Evolutionary conservation across 2,329 filamentous ascomycete species (phyloP), one percentile per base, ranked within the genome.

Genomic region (Fusarium beomiforme): DNA sequence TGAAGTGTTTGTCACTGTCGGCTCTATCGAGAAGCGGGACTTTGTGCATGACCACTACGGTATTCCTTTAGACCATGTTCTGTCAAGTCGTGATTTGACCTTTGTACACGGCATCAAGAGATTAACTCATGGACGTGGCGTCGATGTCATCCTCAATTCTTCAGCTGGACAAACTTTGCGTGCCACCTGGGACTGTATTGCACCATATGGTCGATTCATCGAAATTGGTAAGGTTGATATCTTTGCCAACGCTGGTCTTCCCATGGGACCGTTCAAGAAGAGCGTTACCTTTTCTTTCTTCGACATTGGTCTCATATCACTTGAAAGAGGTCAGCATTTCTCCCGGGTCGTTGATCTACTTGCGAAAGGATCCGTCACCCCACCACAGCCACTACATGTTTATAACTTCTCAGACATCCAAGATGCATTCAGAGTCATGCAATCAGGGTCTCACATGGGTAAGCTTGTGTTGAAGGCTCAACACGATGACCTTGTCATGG

Each of bases 171-270:
- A 80, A 13, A 24, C 72, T 2, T 62, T 82, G 2, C 71, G 69
- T 8, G 73, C 75, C 3, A 76, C 78, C 1, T 81, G 77, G 78
- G 60, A 77, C 19, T 80, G 76, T 37, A 64, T 83, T 8, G 78
- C 81, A 5, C 56, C 59, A 1, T 77, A 76, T 50, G 80, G 81
- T 0, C 69, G 74, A 4, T 80, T 82, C 36, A 57, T 83, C 2
- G 81, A 83, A 63, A 77, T 82, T 23, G 79, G 79, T 10, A 78
- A 77, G 59, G 67, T 70, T 9, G 79, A 81, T 50, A 78, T 81
- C 24, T 54, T 56, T 6, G 57, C 53, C 42, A 71, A 67, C 37
- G 61, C 59, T 0, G 37, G 55, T 8, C 47, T 74, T 8, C 54
- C 63, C 14, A 83, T 84, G 81, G 59, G 71, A 4, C 78, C 77